Percentiles rank a stretch among this genome's conserved stretches.
These are phyloP conservation scores for Stramenopiles sp. DNA, from an alignment of 352 stramenopile genomes.

Conservation along the genomic window DNA sequence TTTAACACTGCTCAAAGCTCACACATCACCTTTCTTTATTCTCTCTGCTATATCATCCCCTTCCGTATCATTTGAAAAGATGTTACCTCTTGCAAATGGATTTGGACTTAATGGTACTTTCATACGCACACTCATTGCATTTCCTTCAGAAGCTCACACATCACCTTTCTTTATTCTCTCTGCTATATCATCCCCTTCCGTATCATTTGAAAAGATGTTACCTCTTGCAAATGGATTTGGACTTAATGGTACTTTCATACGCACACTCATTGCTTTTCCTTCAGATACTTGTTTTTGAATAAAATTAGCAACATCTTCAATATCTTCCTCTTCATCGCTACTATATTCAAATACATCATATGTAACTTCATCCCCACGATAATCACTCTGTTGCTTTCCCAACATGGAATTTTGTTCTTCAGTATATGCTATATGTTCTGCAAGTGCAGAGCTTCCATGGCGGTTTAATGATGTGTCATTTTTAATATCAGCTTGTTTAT, in stretches of 20 bases:
- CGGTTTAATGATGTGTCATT: neutral
- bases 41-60: too few species aligned
- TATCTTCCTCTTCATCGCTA: conserved; percentile 5
- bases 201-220: neutral
- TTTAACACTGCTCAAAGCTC: too few species aligned
- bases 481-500: neutral
- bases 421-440: neutral
- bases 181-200: neutral
- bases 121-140: too few species aligned
- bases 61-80: too few species aligned
- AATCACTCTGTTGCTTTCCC: neutral
- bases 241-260: neutral
- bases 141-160: too few species aligned
- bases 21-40: too few species aligned
- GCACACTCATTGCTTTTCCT: neutral
- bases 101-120: too few species aligned
- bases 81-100: too few species aligned
- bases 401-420: neutral
- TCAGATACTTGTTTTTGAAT: conserved; percentile 2
- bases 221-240: conserved; percentile 5
- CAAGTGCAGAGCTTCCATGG: neutral
- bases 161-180: neutral
- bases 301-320: neutral
- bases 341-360: neutral
- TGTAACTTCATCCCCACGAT: neutral